Percentiles rank a stretch among this genome's conserved stretches.
phyloP scores from a whole-genome alignment of 2,329 filamentous ascomycete species.

The Ophiognomonia clavigignenti-juglandacearum region DNA sequence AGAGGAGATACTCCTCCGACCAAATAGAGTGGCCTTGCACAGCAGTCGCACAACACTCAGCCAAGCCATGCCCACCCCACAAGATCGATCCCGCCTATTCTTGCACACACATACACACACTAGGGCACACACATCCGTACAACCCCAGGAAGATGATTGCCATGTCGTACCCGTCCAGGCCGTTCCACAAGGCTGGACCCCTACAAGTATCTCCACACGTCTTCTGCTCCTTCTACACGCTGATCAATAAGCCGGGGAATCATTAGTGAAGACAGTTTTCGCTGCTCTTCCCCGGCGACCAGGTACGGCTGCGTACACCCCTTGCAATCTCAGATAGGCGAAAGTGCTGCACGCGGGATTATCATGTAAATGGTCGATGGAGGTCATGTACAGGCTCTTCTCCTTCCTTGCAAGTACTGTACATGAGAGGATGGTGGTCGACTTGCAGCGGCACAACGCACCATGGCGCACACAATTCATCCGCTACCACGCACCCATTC shows the following conservation, averaged over 20 bases:
- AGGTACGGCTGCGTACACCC: conserved; percentile 15
- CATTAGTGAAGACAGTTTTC: neutral
- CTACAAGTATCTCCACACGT: conserved; percentile 9
- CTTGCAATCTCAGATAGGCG: neutral
- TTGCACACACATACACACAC: conserved; percentile 3
- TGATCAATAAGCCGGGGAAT: conserved; percentile 6
- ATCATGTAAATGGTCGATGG: no score
- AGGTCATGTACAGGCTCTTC: no score
- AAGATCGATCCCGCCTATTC: conserved; percentile 7
- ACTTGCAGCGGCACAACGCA: no score
- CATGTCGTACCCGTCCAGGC: neutral
- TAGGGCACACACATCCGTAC: neutral
- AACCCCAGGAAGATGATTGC: neutral
- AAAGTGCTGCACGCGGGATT: neutral
- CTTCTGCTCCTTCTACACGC: conserved; percentile 10
- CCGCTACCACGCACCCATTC: no score
- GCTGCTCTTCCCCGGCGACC: conserved; percentile 12
- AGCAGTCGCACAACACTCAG: conserved; percentile 4
- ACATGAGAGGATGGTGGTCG: no score
- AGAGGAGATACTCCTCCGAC: no score
- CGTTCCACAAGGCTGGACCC: neutral
- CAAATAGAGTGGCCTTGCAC: no score
- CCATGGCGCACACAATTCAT: no score
- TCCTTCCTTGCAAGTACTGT: no score
- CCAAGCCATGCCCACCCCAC: conserved; percentile 8